Evolutionary conservation across 805 yeast species (phyloP).

Genomic region (Saturnispora saitoi): DNA sequence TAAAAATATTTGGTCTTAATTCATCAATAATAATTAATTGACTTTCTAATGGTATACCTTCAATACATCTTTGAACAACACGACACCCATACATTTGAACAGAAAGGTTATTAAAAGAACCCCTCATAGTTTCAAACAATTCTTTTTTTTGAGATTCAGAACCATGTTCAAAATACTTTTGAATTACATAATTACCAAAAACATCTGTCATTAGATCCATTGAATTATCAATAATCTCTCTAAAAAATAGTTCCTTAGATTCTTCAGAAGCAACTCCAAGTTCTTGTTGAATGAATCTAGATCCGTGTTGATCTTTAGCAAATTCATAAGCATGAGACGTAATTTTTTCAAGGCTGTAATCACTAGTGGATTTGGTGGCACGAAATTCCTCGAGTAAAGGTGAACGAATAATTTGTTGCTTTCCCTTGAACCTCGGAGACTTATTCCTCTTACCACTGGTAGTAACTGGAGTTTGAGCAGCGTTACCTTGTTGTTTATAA

Average conservation of each 20-base stretch:
- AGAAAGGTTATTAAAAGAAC: slow-evolving; percentile 66
- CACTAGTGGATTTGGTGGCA: slow-evolving; percentile 41
- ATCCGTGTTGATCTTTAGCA: slow-evolving; percentile 94
- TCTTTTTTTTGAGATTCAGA: slow-evolving; percentile 57
- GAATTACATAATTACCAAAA: slow-evolving; percentile 95
- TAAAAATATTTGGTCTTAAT: slow-evolving; percentile 46
- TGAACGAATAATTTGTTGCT: slow-evolving; percentile 54
- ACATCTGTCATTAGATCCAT: slow-evolving; percentile 88
- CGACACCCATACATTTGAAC: slow-evolving; percentile 97
- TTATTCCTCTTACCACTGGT: slow-evolving; percentile 13
- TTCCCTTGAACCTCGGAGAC: slow-evolving; percentile 20
- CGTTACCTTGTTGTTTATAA: neutral
- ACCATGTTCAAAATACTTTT: slow-evolving; percentile 85
- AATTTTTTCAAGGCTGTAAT: slow-evolving; percentile 62
- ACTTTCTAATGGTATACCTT: slow-evolving; percentile 53
- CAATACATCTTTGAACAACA: slow-evolving; percentile 91
- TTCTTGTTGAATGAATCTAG: slow-evolving; percentile 90
- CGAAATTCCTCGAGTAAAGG: slow-evolving; percentile 83
- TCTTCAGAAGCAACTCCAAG: slow-evolving; percentile 58
- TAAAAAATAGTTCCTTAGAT: slow-evolving; percentile 69
- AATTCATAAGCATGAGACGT: slow-evolving; percentile 86
- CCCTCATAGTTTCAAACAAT: slow-evolving; percentile 62
- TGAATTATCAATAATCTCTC: slow-evolving; percentile 69
- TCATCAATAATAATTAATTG: slow-evolving; percentile 66
- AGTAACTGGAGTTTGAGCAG: neutral